Evolutionary conservation across 202 grass and related monocot species (phyloP).

Genomic region (Saccharum hybrid): DNA sequence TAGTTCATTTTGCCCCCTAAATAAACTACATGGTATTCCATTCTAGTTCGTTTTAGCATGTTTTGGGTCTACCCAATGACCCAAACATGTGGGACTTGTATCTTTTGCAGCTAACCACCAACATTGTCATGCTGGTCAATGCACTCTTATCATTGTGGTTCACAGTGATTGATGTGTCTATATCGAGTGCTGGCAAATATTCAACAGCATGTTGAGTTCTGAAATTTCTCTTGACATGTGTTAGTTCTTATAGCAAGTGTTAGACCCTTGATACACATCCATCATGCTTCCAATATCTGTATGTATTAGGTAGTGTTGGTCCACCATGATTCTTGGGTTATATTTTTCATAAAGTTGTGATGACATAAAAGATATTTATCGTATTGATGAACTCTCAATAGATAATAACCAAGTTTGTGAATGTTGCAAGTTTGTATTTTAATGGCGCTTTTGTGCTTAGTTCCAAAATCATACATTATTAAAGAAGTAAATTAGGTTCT

Average conservation of each 20-base stretch:
- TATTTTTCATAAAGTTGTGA: neutral
- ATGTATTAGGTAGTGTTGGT: too few species aligned
- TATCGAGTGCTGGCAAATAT: neutral
- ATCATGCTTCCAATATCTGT: too few species aligned
- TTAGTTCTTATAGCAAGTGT: too few species aligned
- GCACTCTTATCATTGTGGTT: neutral
- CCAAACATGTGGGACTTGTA: too few species aligned
- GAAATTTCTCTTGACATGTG: neutral
- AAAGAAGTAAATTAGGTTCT: neutral
- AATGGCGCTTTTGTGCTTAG: slow-evolving; percentile 7
- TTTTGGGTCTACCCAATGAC: too few species aligned
- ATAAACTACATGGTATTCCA: too few species aligned
- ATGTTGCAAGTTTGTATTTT: slow-evolving; percentile 11
- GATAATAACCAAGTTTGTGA: neutral
- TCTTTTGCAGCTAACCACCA: too few species aligned
- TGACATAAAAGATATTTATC: neutral
- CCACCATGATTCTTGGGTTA: too few species aligned
- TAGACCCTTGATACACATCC: too few species aligned
- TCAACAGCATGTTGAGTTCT: neutral
- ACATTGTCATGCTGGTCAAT: neutral
- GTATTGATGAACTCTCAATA: neutral
- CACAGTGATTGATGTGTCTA: neutral
- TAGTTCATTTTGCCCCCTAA: too few species aligned
- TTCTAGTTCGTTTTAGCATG: too few species aligned
- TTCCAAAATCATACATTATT: slow-evolving; percentile 19